Conservation (phyloP, 345 rosid species). For the Aquilaria malaccensis region DNA sequence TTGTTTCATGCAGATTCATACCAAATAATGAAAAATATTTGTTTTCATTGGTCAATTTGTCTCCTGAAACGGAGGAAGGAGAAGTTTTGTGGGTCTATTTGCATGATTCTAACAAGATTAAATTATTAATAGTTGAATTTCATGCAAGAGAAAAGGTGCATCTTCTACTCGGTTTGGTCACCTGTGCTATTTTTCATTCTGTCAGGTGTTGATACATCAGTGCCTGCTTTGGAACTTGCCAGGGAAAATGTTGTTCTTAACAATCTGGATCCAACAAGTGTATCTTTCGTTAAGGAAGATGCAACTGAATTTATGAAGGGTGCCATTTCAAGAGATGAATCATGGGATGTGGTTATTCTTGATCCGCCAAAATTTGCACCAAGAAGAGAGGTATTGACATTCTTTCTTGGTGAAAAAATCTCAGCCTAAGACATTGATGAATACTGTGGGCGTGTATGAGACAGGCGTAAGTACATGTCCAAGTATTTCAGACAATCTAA, state of each 20-base stretch:
- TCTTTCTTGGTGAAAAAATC: not conserved
- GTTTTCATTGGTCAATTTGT: too few species aligned
- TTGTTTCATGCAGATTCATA: too few species aligned
- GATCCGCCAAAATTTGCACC: constrained; percentile 96
- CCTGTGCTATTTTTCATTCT: constrained; percentile 1
- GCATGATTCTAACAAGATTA: not conserved
- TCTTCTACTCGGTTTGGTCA: constrained; percentile 1
- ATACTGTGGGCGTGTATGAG: too few species aligned
- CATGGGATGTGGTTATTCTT: constrained; percentile 78
- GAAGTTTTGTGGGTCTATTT: not conserved
- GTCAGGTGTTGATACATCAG: constrained; percentile 77
- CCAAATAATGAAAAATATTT: too few species aligned
- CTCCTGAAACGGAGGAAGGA: not conserved
- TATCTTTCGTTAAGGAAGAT: constrained; percentile 64
- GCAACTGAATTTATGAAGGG: constrained; percentile 71
- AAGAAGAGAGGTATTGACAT: constrained; percentile 47
- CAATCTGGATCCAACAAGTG: constrained; percentile 52
- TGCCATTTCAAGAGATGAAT: constrained; percentile 65
- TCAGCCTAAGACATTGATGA: too few species aligned
- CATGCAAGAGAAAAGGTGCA: not conserved
- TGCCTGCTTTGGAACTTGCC: constrained; percentile 87
- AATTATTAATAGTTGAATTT: too few species aligned
- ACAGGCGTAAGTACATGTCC: not conserved
- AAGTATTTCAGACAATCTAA: not conserved
- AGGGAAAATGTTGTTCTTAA: constrained; percentile 70